A percentile compares a stretch with the other conserved stretches of the same genome.
phyloP scores from a whole-genome alignment of 768 basidiomycete species.

The Fomitopsis serialis region DNA sequence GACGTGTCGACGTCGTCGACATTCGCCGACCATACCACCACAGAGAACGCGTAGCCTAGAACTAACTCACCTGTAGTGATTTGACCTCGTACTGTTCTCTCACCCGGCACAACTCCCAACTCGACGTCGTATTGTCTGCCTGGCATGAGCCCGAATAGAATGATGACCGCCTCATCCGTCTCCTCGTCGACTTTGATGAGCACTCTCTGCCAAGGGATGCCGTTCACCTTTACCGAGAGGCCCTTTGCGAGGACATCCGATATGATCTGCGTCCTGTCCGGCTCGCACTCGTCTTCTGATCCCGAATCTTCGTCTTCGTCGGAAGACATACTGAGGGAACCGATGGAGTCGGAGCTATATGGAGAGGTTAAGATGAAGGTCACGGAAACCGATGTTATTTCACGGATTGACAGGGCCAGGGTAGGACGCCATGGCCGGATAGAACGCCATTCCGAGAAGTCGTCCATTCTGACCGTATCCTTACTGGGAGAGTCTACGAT shows the following conservation, averaged over 20 bases:
- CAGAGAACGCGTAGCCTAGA: too few relatives aligned
- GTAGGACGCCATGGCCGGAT: slow-evolving; percentile 75
- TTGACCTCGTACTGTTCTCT: slow-evolving; percentile 51
- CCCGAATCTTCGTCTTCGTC: slow-evolving; percentile 8
- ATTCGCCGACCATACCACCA: too few relatives aligned
- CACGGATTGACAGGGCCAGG: slow-evolving; percentile 64
- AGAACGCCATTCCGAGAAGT: slow-evolving; percentile 48
- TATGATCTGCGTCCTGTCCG: slow-evolving; percentile 34
- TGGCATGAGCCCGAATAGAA: slow-evolving; percentile 85
- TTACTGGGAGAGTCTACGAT: too few relatives aligned
- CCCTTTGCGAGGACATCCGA: slow-evolving; percentile 68
- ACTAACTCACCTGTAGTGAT: slow-evolving; percentile 50
- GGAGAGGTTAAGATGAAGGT: slow-evolving; percentile 66
- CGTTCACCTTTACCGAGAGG: slow-evolving; percentile 76
- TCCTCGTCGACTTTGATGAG: slow-evolving; percentile 77
- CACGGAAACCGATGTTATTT: slow-evolving; percentile 82
- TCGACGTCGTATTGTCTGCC: slow-evolving; percentile 90
- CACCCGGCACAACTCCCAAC: slow-evolving; percentile 64
- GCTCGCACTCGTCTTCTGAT: slow-evolving; percentile 27
- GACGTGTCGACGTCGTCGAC: too few relatives aligned
- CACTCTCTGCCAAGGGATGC: slow-evolving; percentile 71
- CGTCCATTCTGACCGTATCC: background rate
- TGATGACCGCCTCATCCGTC: slow-evolving; percentile 83
- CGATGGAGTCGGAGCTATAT: slow-evolving; percentile 20
- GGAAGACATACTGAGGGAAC: slow-evolving; percentile 19